Conservation (phyloP, 2,329 filamentous ascomycete species). For the Penicillium sp. region DNA sequence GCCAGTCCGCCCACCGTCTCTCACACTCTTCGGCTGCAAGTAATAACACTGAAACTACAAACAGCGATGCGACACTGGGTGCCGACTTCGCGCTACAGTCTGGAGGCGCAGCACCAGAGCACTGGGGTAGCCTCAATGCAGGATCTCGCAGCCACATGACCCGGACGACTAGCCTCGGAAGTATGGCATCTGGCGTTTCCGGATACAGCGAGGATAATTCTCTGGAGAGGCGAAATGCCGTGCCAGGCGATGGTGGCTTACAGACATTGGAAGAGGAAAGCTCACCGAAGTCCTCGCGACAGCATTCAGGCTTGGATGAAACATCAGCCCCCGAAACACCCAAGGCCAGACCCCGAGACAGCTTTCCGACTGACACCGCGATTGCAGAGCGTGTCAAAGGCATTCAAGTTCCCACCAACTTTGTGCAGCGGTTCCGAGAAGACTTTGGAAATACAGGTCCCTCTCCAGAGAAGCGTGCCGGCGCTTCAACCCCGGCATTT, state of each 20-base stretch:
- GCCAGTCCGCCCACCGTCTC: slow-evolving; percentile 58
- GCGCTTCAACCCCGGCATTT: slow-evolving; percentile 50
- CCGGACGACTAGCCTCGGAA: slow-evolving; percentile 81
- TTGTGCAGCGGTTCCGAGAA: slow-evolving; percentile 80
- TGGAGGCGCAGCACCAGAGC: slow-evolving; percentile 66
- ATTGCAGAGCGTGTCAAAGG: slow-evolving; percentile 85
- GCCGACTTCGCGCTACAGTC: slow-evolving; percentile 81
- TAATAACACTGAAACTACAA: slow-evolving; percentile 58
- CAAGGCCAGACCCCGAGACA: slow-evolving; percentile 56
- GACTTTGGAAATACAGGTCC: slow-evolving; percentile 60
- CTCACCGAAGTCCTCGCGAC: slow-evolving; percentile 42
- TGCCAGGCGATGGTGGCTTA: slow-evolving; percentile 48
- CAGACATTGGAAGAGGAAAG: slow-evolving; percentile 59
- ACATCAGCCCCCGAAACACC: slow-evolving; percentile 66
- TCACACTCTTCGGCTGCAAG: slow-evolving; percentile 57
- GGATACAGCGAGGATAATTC: slow-evolving; percentile 51
- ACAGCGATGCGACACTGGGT: slow-evolving; percentile 70
- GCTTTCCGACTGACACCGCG: slow-evolving; percentile 78
- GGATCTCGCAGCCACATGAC: slow-evolving; percentile 53
- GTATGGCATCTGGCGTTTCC: slow-evolving; percentile 74
- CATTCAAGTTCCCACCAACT: slow-evolving; percentile 84
- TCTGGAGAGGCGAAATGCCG: slow-evolving; percentile 44
- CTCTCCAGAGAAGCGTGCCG: slow-evolving; percentile 58
- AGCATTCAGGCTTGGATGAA: slow-evolving; percentile 38
- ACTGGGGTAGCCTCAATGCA: slow-evolving; percentile 21